These are phyloP conservation scores for Cordyceps tenuipes DNA, from an alignment of 2,329 filamentous ascomycete species.

Conservation along the genomic window DNA sequence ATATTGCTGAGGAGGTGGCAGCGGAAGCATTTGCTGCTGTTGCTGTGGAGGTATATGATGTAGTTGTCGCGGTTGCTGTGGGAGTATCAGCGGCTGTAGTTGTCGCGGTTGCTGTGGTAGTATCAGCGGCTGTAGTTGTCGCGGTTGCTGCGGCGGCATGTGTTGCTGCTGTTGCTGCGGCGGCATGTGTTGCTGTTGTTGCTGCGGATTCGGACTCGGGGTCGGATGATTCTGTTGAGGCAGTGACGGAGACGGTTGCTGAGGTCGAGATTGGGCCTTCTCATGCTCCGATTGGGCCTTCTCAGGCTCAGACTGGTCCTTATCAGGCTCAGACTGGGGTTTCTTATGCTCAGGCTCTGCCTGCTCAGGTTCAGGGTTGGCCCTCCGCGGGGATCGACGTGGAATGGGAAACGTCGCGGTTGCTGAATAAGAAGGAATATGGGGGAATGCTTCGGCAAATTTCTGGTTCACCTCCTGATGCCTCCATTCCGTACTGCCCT, in stretches of 20 bases:
- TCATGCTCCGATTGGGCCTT: too few relatives aligned
- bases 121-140: too few relatives aligned
- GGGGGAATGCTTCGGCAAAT: conserved; percentile 40
- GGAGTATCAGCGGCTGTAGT: neutral
- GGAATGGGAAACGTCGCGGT: neutral
- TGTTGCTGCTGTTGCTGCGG: too few relatives aligned
- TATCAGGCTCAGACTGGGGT: neutral
- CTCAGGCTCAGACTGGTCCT: too few relatives aligned
- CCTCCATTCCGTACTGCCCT: conserved; percentile 30
- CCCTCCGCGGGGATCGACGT: neutral
- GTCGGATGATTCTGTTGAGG: too few relatives aligned
- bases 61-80: neutral
- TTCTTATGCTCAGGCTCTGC: conserved; percentile 1
- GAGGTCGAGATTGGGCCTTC: too few relatives aligned
- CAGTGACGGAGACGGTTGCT: too few relatives aligned
- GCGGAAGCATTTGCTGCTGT: neutral
- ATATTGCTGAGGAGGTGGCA: neutral
- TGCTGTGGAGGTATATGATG: neutral
- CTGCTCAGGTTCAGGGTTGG: neutral
- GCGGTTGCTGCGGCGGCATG: neutral
- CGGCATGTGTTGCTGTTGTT: too few relatives aligned
- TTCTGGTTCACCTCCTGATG: conserved; percentile 38
- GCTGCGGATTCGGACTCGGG: neutral
- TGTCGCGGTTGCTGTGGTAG: neutral
- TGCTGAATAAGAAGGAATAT: conserved; percentile 16